phyloP scores from a whole-genome alignment of 257 asterid genomes.

The Capsicum rhomboideum region DNA sequence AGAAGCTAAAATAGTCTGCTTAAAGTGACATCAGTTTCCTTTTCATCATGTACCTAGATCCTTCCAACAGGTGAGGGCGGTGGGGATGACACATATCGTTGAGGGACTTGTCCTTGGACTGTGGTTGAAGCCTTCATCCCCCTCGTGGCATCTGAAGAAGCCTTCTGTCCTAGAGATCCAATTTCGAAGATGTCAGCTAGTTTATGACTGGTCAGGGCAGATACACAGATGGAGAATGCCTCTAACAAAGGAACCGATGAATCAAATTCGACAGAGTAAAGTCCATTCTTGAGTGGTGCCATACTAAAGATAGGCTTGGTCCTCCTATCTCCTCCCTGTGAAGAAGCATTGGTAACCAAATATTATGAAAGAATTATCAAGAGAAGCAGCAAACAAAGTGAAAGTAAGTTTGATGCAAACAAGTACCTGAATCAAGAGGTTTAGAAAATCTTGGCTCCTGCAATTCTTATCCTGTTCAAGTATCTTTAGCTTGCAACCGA shows the following conservation, averaged over 20 bases:
- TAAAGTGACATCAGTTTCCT: not conserved
- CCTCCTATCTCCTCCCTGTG: conserved; percentile 44
- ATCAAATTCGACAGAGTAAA: conserved; percentile 54
- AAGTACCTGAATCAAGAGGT: conserved; percentile 59
- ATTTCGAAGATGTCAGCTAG: conserved; percentile 34
- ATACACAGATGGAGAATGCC: conserved; percentile 78
- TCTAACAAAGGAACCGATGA: conserved; percentile 57
- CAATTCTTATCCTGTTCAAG: conserved; percentile 35
- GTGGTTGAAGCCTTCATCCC: conserved; percentile 13
- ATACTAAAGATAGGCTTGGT: conserved; percentile 55
- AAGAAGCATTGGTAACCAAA: not conserved
- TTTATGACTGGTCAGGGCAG: conserved; percentile 44
- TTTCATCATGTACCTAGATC: conserved; percentile 24
- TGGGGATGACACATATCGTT: conserved; percentile 53
- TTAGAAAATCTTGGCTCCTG: conserved; percentile 23
- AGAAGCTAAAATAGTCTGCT: not conserved
- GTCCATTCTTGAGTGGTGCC: conserved; percentile 50
- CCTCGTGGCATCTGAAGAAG: conserved; percentile 8
- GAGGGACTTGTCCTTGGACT: conserved; percentile 38
- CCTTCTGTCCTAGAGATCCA: not conserved
- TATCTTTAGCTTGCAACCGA: conserved; percentile 81
- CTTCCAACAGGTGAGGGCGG: conserved; percentile 91
- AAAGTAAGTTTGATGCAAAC: not conserved
- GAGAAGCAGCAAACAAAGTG: not conserved
- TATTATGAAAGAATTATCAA: not conserved